A percentile compares a stretch with the other conserved stretches of the same genome.
phyloP scores from a whole-genome alignment of 1,284 basidiomycete genomes.

The Cutaneotrichosporon spelunceum region DNA sequence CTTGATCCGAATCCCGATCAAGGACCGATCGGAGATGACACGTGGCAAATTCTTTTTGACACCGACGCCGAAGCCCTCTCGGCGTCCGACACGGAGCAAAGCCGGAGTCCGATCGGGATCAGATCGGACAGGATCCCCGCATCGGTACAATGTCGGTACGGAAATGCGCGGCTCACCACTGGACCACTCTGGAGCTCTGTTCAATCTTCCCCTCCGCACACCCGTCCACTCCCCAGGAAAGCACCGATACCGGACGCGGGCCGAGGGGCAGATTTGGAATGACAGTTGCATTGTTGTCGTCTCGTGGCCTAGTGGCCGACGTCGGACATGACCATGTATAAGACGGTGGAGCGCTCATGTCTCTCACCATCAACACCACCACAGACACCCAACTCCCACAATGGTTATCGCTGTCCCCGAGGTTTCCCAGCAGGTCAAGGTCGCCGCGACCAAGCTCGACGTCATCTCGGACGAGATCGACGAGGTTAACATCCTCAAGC shows the following conservation, averaged over 20 bases:
- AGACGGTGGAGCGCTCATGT: not conserved
- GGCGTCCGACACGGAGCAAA: not conserved
- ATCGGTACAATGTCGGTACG: not conserved
- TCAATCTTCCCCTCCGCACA: no score
- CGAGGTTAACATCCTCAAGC: conserved; percentile 55
- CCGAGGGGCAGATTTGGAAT: not conserved
- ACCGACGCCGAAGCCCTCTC: not conserved
- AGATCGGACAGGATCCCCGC: not conserved
- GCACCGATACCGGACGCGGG: conserved; percentile 1
- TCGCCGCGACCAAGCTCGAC: conserved; percentile 56
- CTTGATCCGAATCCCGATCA: not conserved
- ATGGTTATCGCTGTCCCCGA: conserved; percentile 39
- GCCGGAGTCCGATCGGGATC: not conserved
- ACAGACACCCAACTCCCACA: not conserved
- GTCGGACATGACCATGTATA: not conserved
- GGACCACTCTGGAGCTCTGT: not conserved
- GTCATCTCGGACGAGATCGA: conserved; percentile 70
- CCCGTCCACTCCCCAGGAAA: not conserved
- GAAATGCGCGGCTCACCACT: not conserved
- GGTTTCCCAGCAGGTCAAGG: conserved; percentile 39
- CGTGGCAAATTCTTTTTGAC: not conserved
- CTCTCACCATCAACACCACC: conserved; percentile 1
- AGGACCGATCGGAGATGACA: not conserved
- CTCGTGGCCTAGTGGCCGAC: not conserved
- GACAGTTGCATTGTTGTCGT: not conserved